A percentile compares a stretch with the other conserved stretches of the same genome.
These are phyloP conservation scores for Zarea fungicola DNA, from an alignment of 2,329 filamentous ascomycete genomes.

Conservation along the genomic window DNA sequence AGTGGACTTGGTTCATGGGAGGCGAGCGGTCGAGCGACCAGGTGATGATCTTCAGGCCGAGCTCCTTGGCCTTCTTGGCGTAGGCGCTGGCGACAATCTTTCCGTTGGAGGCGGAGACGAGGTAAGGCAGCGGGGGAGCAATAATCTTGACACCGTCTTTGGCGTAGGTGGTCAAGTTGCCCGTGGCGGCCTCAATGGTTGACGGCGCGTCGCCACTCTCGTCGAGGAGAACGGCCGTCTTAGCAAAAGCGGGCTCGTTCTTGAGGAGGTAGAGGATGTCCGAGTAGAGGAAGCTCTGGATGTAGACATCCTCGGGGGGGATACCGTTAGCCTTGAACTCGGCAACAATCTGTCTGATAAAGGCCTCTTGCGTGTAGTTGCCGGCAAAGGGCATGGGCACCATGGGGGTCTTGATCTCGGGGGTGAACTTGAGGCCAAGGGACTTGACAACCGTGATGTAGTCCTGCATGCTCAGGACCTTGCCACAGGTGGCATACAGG, in stretches of 20 bases:
- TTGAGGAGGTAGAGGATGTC: conserved; percentile 64
- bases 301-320: conserved; percentile 48
- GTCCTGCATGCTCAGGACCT: conserved; percentile 55
- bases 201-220: conserved; percentile 50
- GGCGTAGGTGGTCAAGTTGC: conserved; percentile 51
- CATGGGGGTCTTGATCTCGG: conserved; percentile 62
- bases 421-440: conserved; percentile 57
- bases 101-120: conserved; percentile 47
- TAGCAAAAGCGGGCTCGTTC: conserved; percentile 53
- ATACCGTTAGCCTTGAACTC: conserved; percentile 51
- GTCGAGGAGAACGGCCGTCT: conserved; percentile 61
- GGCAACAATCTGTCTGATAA: conserved; percentile 60
- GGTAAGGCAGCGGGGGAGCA: conserved; percentile 57
- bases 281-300: conserved; percentile 61
- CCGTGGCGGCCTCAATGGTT: conserved; percentile 49
- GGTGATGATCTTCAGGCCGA: conserved; percentile 59
- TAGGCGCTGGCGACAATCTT: conserved; percentile 60
- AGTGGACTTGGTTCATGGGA: conserved; percentile 43
- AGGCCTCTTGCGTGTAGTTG: conserved; percentile 60
- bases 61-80: conserved; percentile 53
- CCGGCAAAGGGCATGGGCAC: conserved; percentile 65
- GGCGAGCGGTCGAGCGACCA: conserved; percentile 66
- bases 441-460: conserved; percentile 56
- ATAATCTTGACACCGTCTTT: conserved; percentile 56
- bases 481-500: conserved; percentile 59